These are phyloP conservation scores for Penicillium paradoxum DNA, from an alignment of 495 filamentous ascomycete genomes.

Conservation along the genomic window DNA sequence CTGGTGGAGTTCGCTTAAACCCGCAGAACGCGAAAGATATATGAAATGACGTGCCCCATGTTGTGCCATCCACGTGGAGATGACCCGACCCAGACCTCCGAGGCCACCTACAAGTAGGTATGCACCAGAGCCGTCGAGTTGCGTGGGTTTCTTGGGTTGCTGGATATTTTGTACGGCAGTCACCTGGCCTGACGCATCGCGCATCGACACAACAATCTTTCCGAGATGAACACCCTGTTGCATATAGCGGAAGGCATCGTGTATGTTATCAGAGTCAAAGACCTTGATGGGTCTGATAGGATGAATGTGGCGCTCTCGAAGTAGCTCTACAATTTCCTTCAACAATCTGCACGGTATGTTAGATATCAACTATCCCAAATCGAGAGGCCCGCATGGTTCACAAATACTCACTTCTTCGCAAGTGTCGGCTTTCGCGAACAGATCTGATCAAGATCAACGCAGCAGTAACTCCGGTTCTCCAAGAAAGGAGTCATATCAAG, in stretches of 20 bases:
- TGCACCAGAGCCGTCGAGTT: background rate
- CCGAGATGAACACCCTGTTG: conserved; percentile 38
- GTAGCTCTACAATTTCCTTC: background rate
- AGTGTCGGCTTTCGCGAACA: background rate
- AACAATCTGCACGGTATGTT: conserved; percentile 3
- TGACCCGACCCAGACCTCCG: conserved; percentile 30
- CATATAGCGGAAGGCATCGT: conserved; percentile 29
- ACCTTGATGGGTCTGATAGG: conserved; percentile 29
- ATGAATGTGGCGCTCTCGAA: conserved; percentile 22
- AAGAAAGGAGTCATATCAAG: conserved; percentile 34
- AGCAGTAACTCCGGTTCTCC: conserved; percentile 21
- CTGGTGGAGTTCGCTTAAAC: background rate
- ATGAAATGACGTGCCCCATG: conserved; percentile 39
- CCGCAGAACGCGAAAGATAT: conserved; percentile 33
- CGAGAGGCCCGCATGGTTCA: background rate
- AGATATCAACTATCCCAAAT: background rate
- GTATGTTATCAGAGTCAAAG: conserved; percentile 16
- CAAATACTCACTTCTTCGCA: conserved; percentile 3
- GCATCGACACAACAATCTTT: conserved; percentile 38
- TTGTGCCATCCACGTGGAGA: background rate
- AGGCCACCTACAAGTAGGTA: conserved; percentile 46
- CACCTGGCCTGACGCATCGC: background rate
- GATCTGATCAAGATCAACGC: conserved; percentile 16
- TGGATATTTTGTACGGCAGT: background rate
- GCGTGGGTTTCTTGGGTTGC: background rate